phyloP scores from a whole-genome alignment of 1,139 yeast genomes.

The Tardiomyces depauwii region DNA sequence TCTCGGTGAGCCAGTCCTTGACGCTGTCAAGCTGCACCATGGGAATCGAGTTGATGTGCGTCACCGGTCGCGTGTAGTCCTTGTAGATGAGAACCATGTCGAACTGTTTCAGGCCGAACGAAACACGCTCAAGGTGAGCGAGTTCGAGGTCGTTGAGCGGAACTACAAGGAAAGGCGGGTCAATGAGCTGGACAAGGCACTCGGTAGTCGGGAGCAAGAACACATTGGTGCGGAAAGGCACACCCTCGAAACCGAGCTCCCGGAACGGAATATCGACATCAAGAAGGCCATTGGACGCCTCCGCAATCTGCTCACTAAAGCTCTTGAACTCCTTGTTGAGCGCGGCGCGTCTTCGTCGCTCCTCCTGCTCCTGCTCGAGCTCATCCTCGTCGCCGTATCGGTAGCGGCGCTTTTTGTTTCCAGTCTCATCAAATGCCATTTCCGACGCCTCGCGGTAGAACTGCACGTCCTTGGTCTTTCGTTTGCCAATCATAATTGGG shows the following conservation, averaged over 20 bases:
- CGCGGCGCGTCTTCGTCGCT: conserved; percentile 80
- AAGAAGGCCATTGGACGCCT: conserved; percentile 56
- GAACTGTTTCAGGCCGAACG: conserved; percentile 91
- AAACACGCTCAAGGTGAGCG: conserved; percentile 94
- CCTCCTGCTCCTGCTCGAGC: conserved; percentile 97
- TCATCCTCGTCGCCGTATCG: conserved; percentile 98
- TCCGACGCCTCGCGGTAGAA: conserved; percentile 96
- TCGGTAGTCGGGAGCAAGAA: conserved; percentile 96
- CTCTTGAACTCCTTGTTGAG: conserved; percentile 85
- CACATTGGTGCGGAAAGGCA: conserved; percentile 89
- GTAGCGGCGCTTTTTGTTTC: conserved; percentile 80
- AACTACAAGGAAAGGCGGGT: conserved; percentile 89
- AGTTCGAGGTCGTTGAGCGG: conserved; percentile 87
- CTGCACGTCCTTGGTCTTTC: conserved; percentile 91
- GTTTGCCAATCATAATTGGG: conserved; percentile 92
- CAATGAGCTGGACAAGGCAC: conserved; percentile 86
- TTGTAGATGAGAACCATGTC: conserved; percentile 92
- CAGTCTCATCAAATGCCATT: conserved; percentile 94
- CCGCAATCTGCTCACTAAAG: conserved; percentile 86
- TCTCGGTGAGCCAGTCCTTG: conserved; percentile 93
- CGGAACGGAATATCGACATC: conserved; percentile 93
- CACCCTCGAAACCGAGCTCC: conserved; percentile 96
- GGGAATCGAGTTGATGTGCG: conserved; percentile 90
- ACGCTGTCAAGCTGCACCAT: conserved; percentile 86
- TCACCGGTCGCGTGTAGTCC: conserved; percentile 78